Percentiles rank a stretch among this genome's conserved stretches.
Conservation (phyloP, 1,139 yeast genomes). For the Suhomyces bokatorum region DNA sequence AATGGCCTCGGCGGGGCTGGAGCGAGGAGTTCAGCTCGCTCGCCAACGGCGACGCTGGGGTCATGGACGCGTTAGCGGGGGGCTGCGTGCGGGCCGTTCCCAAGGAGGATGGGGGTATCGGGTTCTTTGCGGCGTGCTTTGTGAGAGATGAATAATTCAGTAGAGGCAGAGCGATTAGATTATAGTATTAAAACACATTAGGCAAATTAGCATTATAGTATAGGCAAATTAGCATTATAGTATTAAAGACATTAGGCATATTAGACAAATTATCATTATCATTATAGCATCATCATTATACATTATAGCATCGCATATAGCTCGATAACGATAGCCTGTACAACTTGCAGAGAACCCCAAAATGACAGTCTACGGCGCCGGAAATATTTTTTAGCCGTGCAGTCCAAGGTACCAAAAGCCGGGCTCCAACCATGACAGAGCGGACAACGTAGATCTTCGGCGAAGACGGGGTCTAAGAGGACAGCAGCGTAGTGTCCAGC, state of each 20-base stretch:
- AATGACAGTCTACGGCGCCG: background rate
- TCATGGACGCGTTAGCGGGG: slow-evolving; percentile 61
- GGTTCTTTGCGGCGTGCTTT: slow-evolving; percentile 91
- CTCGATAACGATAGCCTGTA: background rate
- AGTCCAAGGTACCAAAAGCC: background rate
- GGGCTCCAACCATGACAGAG: background rate
- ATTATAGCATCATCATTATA: no score
- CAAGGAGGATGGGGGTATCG: slow-evolving; percentile 91
- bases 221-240: no score
- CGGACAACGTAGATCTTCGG: background rate
- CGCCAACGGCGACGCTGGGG: slow-evolving; percentile 43
- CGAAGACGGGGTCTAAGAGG: no score
- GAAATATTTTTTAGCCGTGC: slow-evolving; percentile 1
- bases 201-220: no score
- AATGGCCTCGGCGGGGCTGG: slow-evolving; percentile 85
- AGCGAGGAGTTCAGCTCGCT: slow-evolving; percentile 60
- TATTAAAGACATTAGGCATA: background rate
- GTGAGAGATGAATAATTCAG: slow-evolving; percentile 27
- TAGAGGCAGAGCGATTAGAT: no score
- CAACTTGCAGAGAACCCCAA: background rate
- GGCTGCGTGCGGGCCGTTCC: slow-evolving; percentile 88
- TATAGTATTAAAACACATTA: no score
- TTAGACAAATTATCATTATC: no score
- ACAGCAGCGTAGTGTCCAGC: no score
- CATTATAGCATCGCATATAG: no score